Conservation (phyloP, 306 rosid genomes). For the Lathyrus oleraceus region DNA sequence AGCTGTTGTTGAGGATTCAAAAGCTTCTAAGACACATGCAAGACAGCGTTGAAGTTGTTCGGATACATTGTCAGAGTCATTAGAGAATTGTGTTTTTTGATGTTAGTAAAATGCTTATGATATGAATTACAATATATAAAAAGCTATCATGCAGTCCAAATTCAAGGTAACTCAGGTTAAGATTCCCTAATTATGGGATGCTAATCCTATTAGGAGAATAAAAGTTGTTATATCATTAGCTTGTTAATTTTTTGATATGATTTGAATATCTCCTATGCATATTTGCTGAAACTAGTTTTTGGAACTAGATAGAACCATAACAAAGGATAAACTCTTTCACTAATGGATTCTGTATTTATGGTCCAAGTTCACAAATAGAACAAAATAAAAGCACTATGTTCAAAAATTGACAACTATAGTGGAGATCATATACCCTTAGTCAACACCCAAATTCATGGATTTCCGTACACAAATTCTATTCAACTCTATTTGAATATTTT, state of each 20-base stretch:
- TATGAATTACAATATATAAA: no score
- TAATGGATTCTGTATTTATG: background rate
- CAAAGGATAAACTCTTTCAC: background rate
- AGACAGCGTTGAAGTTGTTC: no score
- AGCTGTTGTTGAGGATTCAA: no score
- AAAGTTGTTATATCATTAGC: background rate
- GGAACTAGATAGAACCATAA: no score
- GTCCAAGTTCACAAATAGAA: conserved; percentile 5
- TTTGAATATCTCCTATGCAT: no score
- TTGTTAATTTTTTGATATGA: background rate
- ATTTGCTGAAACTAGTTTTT: no score
- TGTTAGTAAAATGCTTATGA: no score
- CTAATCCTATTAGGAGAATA: background rate
- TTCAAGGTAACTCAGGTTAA: background rate
- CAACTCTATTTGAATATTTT: background rate
- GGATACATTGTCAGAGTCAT: no score
- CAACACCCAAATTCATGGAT: conserved; percentile 11
- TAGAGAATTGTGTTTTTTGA: no score
- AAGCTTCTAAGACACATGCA: no score
- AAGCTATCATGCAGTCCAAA: no score
- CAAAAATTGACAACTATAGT: background rate
- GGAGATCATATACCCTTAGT: background rate
- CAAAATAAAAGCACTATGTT: background rate
- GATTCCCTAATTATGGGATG: background rate
- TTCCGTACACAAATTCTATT: background rate